A percentile compares a stretch with the other conserved stretches of the same genome.
phyloP scores from a whole-genome alignment of 768 basidiomycete genomes.

The Leucocoprinus leucothites region DNA sequence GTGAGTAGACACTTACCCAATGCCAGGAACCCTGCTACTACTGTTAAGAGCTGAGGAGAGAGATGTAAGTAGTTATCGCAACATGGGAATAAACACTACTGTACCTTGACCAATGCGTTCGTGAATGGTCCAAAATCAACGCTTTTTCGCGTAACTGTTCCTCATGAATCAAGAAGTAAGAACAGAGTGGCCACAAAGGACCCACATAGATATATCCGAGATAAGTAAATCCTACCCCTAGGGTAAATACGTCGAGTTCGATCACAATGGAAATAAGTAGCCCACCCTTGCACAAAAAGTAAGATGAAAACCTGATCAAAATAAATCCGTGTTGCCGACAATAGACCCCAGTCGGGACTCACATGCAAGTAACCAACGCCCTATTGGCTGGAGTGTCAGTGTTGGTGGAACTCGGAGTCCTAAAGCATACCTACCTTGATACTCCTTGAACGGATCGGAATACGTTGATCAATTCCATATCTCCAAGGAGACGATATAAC shows the following conservation, averaged over 20 bases:
- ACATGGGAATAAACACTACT: no score
- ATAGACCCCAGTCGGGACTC: background rate
- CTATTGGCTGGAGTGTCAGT: background rate
- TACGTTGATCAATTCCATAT: background rate
- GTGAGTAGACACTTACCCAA: constrained; percentile 2
- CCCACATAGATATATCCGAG: constrained; percentile 11
- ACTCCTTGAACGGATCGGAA: background rate
- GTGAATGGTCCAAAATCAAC: background rate
- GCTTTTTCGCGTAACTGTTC: constrained; percentile 1
- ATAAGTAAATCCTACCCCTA: constrained; percentile 1
- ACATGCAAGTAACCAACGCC: constrained; percentile 10
- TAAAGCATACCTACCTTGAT: constrained; percentile 5
- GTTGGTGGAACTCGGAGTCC: background rate
- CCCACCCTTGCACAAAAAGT: constrained; percentile 10
- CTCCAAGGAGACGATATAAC: background rate
- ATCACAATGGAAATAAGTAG: background rate
- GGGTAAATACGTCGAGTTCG: background rate
- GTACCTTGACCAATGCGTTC: background rate
- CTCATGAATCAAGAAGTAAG: background rate
- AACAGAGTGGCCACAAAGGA: background rate
- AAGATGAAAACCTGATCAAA: constrained; percentile 9
- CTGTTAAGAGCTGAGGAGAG: background rate
- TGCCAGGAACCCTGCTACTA: background rate
- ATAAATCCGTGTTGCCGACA: background rate
- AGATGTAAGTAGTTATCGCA: background rate